These are phyloP conservation scores for Pisolithus orientalis DNA, from an alignment of 768 basidiomycete genomes.

Conservation along the genomic window DNA sequence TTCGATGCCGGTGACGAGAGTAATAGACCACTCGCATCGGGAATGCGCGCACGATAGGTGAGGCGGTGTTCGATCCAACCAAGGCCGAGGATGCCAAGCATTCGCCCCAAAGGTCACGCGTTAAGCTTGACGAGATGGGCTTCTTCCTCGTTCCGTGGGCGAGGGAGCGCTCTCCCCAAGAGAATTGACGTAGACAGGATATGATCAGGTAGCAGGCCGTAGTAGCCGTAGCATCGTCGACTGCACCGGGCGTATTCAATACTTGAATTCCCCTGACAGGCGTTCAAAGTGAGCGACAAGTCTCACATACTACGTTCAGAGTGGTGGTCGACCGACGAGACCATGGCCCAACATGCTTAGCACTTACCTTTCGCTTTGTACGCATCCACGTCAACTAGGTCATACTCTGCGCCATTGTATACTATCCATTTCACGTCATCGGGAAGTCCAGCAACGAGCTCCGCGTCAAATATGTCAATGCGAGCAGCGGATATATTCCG, in stretches of 20 bases:
- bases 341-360: not conserved
- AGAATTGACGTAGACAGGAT: constrained; percentile 68
- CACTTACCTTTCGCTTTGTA: constrained; percentile 54
- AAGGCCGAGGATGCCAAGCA: constrained; percentile 67
- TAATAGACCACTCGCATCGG: constrained; percentile 89
- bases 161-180: constrained; percentile 48
- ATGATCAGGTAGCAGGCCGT: constrained; percentile 80
- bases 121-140: constrained; percentile 35
- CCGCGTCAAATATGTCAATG: constrained; percentile 76
- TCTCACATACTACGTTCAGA: not conserved
- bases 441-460: constrained; percentile 49
- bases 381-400: constrained; percentile 73
- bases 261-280: constrained; percentile 45
- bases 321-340: not conserved
- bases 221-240: constrained; percentile 88
- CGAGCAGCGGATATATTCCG: constrained; percentile 57
- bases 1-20: constrained; percentile 47
- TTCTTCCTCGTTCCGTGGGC: constrained; percentile 59
- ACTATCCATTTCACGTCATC: constrained; percentile 74
- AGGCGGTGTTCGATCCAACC: constrained; percentile 74
- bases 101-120: constrained; percentile 62
- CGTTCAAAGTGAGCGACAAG: not conserved
- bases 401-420: constrained; percentile 91
- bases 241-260: constrained; percentile 88
- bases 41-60: constrained; percentile 65